Evolutionary conservation across 305 asterid species (phyloP).

Genomic region (Fraxinus paxiana): DNA sequence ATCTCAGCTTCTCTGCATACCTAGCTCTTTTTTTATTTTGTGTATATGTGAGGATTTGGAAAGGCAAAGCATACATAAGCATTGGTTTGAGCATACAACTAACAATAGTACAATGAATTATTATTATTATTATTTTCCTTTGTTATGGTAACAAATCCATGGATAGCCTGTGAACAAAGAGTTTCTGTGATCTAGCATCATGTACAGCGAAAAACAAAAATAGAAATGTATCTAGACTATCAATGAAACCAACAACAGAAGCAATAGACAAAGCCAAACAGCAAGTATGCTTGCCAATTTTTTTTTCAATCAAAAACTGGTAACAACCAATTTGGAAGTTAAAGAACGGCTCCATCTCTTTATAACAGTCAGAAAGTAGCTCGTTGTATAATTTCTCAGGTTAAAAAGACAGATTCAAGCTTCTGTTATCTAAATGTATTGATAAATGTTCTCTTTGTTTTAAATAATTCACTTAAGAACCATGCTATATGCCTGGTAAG

Average conservation of each 20-base stretch:
- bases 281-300: neutral
- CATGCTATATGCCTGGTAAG: neutral
- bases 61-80: conserved; percentile 8
- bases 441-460: conserved; percentile 8
- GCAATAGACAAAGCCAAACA: neutral
- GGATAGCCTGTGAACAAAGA: neutral
- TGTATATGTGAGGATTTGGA: conserved; percentile 5
- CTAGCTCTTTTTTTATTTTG: neutral
- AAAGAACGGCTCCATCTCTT: conserved; percentile 3
- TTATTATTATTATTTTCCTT: neutral
- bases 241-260: neutral
- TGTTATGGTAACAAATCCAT: neutral
- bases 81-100: neutral
- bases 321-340: neutral
- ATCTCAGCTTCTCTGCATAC: conserved; percentile 8
- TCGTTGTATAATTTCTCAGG: neutral
- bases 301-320: conserved; percentile 7
- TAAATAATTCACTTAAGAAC: conserved; percentile 10
- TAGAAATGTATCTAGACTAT: neutral
- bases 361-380: neutral
- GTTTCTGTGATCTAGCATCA: neutral
- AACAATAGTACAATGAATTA: neutral
- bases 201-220: neutral
- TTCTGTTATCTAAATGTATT: neutral
- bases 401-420: neutral